These are phyloP conservation scores for Malassezia sp. DNA, from an alignment of 1,284 basidiomycete genomes.

Conservation along the genomic window DNA sequence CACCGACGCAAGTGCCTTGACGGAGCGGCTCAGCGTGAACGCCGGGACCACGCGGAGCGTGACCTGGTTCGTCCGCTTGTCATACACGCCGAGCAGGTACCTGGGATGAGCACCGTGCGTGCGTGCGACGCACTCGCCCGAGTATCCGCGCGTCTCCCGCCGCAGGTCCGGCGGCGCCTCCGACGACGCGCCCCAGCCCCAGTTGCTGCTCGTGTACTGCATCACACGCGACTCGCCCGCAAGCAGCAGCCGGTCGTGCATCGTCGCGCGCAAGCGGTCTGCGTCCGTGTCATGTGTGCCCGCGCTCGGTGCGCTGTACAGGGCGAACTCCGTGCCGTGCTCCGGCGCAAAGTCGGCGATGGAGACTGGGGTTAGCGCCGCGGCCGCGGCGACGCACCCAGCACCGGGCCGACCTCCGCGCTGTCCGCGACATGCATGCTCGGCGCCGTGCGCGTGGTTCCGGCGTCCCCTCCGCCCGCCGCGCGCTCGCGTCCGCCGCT, in stretches of 20 bases:
- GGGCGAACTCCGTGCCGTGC: constrained; percentile 1
- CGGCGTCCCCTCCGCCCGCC: too few species aligned
- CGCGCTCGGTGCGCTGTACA: constrained; percentile 10
- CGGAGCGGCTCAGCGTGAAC: constrained; percentile 31
- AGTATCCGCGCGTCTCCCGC: constrained; percentile 30
- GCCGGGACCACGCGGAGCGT: constrained; percentile 36
- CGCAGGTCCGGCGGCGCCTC: constrained; percentile 22
- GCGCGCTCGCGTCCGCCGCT: too few species aligned
- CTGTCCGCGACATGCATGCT: neutral
- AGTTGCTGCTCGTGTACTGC: constrained; percentile 32
- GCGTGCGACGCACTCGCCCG: too few species aligned
- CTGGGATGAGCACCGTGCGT: too few species aligned
- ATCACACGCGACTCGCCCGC: constrained; percentile 34
- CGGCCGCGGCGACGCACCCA: constrained; percentile 2
- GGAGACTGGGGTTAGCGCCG: neutral
- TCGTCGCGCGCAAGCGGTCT: neutral
- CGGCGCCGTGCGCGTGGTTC: too few species aligned
- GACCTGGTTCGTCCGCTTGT: constrained; percentile 28
- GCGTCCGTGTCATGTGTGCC: neutral
- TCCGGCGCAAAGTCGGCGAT: constrained; percentile 13
- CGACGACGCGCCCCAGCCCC: constrained; percentile 14
- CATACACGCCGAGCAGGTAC: constrained; percentile 43
- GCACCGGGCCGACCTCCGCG: constrained; percentile 6
- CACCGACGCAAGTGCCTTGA: constrained; percentile 31
- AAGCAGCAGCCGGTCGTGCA: constrained; percentile 27